These are phyloP conservation scores for Alloteropsis semialata DNA, from an alignment of 176 grass and related monocot genomes.

Conservation along the genomic window DNA sequence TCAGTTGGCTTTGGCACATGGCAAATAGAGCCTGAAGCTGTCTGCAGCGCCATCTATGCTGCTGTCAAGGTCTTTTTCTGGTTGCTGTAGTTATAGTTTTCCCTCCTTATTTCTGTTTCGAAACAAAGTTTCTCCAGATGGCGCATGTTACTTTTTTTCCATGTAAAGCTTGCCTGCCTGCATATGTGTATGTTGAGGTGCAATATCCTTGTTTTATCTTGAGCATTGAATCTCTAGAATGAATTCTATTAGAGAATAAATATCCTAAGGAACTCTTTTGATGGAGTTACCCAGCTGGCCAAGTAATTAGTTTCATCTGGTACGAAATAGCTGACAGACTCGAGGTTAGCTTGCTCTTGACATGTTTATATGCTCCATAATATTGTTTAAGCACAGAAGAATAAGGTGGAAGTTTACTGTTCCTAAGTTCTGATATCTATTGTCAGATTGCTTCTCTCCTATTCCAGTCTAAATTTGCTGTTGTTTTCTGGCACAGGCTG, in stretches of 20 bases:
- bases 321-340: neutral
- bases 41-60: conserved; percentile 28
- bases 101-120: neutral
- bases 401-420: neutral
- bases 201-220: neutral
- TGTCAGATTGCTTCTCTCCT: neutral
- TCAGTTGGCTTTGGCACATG: conserved; percentile 56
- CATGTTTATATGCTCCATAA: neutral
- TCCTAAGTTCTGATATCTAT: neutral
- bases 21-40: conserved; percentile 30
- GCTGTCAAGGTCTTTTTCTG: conserved; percentile 57
- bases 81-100: neutral
- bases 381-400: neutral
- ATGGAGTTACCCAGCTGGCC: neutral
- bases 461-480: neutral
- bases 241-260: no score
- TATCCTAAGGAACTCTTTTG: neutral
- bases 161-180: neutral
- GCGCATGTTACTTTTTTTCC: neutral
- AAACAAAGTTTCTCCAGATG: neutral
- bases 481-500: conserved; percentile 29
- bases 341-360: neutral
- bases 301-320: neutral
- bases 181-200: neutral
- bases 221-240: neutral